Evolutionary conservation across 2,329 filamentous ascomycete genomes (phyloP).

Genomic region (Fusarium sp.): DNA sequence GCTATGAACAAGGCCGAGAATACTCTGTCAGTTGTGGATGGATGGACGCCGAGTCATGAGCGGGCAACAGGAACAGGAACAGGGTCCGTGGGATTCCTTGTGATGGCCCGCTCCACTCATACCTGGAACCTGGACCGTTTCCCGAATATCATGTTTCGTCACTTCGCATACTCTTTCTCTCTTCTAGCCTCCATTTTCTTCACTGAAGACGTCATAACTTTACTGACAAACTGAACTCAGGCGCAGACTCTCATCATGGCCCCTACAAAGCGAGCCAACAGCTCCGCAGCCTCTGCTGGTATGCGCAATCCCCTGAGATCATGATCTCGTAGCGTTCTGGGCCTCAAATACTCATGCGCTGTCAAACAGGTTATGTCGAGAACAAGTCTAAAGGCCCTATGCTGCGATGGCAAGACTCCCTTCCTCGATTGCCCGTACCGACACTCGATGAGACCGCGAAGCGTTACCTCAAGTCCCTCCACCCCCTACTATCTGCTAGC

Average conservation of each 20-base stretch:
- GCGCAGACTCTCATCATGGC: constrained; percentile 59
- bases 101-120: constrained; percentile 29
- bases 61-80: constrained; percentile 10
- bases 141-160: background rate
- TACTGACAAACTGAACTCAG: constrained; percentile 26
- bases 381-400: constrained; percentile 82
- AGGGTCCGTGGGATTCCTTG: constrained; percentile 19
- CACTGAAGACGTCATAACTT: background rate
- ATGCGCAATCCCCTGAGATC: constrained; percentile 26
- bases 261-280: constrained; percentile 64
- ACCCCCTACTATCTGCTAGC: constrained; percentile 74
- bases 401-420: constrained; percentile 87
- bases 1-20: background rate
- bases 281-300: constrained; percentile 65
- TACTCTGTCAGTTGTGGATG: background rate
- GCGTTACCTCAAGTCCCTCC: constrained; percentile 83
- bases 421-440: constrained; percentile 81
- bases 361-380: constrained; percentile 76
- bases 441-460: constrained; percentile 84
- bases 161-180: background rate
- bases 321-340: background rate
- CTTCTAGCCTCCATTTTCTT: too few species aligned
- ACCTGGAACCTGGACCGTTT: constrained; percentile 10
- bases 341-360: constrained; percentile 31
- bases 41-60: constrained; percentile 22